A percentile compares a stretch with the other conserved stretches of the same genome.
Conservation (phyloP, 805 yeast species). For the Gaillardinia entomophila region DNA sequence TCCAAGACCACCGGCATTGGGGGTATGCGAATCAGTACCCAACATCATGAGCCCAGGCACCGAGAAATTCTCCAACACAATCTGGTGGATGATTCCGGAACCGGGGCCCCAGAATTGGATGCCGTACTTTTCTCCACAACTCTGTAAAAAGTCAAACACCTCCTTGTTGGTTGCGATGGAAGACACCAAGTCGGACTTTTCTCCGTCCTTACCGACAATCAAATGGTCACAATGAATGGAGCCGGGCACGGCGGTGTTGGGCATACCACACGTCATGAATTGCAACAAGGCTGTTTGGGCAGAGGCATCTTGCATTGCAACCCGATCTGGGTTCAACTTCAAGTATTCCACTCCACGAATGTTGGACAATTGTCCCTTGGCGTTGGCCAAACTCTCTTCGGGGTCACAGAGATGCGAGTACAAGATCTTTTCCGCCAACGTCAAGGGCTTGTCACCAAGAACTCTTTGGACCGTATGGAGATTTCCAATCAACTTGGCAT, state of each 20-base stretch:
- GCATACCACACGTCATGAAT: constrained; percentile 95
- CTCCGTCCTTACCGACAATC: constrained; percentile 95
- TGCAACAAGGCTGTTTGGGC: constrained; percentile 99
- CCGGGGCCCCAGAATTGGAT: constrained; percentile 99
- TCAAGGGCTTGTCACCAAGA: constrained; percentile 67
- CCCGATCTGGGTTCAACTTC: constrained; percentile 94
- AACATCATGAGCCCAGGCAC: constrained; percentile 96
- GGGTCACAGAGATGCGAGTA: constrained; percentile 91
- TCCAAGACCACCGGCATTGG: constrained; percentile 98
- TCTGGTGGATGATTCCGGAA: constrained; percentile 97
- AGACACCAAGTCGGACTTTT: constrained; percentile 69
- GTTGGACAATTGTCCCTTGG: constrained; percentile 43
- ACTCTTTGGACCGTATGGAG: constrained; percentile 59
- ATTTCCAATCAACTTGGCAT: constrained; percentile 63
- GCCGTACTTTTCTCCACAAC: constrained; percentile 92
- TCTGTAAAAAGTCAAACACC: constrained; percentile 89
- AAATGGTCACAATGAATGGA: constrained; percentile 98
- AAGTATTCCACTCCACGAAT: constrained; percentile 85
- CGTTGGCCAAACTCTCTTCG: constrained; percentile 61
- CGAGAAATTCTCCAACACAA: constrained; percentile 92
- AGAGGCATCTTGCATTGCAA: constrained; percentile 99
- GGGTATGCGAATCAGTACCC: constrained; percentile 98
- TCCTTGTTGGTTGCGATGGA: constrained; percentile 87
- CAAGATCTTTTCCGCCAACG: constrained; percentile 90
- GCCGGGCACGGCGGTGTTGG: constrained; percentile 84